Percentiles rank a stretch among this genome's conserved stretches.
These are phyloP conservation scores for Trichoderma afroharzianum DNA, from an alignment of 2,329 filamentous ascomycete species.

Conservation along the genomic window DNA sequence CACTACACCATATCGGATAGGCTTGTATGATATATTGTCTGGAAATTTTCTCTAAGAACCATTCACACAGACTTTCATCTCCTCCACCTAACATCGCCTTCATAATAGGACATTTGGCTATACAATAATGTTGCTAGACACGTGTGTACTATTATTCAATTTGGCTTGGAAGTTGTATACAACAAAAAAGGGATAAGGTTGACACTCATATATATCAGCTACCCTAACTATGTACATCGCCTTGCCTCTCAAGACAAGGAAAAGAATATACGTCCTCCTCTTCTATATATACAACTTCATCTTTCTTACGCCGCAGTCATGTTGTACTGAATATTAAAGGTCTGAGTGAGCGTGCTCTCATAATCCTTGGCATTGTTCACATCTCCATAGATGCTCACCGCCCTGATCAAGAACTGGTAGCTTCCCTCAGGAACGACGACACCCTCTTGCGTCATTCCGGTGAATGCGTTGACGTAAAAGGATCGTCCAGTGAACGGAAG, in stretches of 20 bases:
- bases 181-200: too few species aligned
- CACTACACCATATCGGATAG: constrained; percentile 35
- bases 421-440: neutral
- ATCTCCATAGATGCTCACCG: neutral
- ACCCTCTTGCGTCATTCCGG: neutral
- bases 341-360: neutral
- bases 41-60: neutral
- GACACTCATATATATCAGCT: neutral
- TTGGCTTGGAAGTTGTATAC: neutral
- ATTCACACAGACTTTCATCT: neutral
- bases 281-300: neutral
- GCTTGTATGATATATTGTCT: rapidly evolving
- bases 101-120: neutral
- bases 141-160: too few species aligned
- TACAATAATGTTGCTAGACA: too few species aligned
- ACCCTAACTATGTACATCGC: neutral
- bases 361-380: neutral
- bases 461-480: neutral
- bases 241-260: neutral
- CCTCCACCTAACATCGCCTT: neutral
- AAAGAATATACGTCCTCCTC: neutral
- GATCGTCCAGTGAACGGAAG: neutral
- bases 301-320: neutral
- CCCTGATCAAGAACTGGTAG: neutral
- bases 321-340: neutral